phyloP scores from a whole-genome alignment of 257 asterid species.

The Vinca minor region DNA sequence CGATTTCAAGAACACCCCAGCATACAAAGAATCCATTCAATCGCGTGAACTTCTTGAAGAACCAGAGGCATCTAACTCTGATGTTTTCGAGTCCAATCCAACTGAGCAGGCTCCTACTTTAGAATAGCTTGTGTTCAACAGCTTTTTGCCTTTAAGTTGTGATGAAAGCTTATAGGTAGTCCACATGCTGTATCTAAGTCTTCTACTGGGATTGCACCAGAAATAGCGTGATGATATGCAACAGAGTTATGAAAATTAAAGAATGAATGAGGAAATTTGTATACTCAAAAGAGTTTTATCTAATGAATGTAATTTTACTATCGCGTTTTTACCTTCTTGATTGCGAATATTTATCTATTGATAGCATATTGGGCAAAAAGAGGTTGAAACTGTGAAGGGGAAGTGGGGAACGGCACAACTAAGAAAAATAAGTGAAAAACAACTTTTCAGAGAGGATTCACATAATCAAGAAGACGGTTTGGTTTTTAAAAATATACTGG shows the following conservation, averaged over 20 bases:
- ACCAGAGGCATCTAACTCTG: slow-evolving; percentile 64
- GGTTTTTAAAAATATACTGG: no score
- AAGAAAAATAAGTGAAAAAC: no score
- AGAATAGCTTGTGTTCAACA: slow-evolving; percentile 34
- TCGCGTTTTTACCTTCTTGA: not conserved
- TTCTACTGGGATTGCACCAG: not conserved
- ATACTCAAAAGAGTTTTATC: not conserved
- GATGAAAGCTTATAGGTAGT: slow-evolving; percentile 5
- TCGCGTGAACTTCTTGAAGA: slow-evolving; percentile 69
- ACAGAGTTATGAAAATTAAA: slow-evolving; percentile 3
- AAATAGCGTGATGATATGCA: slow-evolving; percentile 14
- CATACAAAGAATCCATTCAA: slow-evolving; percentile 73
- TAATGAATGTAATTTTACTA: not conserved
- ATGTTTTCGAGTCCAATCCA: slow-evolving; percentile 87
- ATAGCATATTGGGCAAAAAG: not conserved
- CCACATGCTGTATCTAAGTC: slow-evolving; percentile 6
- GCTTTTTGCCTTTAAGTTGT: not conserved
- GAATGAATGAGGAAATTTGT: not conserved
- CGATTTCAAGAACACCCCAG: slow-evolving; percentile 84
- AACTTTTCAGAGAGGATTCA: no score
- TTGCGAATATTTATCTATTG: not conserved
- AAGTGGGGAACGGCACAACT: no score
- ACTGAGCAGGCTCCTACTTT: slow-evolving; percentile 83
- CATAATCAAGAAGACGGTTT: no score
- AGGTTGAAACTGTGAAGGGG: not conserved